These are phyloP conservation scores for Mallotus repandus DNA, from an alignment of 441 rosid genomes.

Conservation along the genomic window DNA sequence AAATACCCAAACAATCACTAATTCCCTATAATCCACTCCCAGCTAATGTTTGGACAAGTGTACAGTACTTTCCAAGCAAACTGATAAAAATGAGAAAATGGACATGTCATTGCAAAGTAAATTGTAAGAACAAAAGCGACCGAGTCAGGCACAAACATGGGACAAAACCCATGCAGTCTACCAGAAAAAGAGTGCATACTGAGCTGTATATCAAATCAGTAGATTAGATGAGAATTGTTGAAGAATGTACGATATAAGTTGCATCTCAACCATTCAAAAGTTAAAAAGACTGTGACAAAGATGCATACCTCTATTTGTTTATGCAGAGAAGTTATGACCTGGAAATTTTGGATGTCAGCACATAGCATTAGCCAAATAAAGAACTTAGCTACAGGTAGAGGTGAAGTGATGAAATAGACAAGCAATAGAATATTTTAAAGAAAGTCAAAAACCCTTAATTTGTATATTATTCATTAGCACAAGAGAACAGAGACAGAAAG, in stretches of 20 bases:
- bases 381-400: too few species aligned
- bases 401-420: too few species aligned
- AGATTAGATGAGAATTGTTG: background rate
- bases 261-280: background rate
- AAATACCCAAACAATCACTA: background rate
- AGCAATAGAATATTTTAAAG: too few species aligned
- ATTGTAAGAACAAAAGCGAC: background rate
- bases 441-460: background rate
- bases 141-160: background rate
- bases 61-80: too few species aligned
- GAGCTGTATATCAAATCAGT: background rate
- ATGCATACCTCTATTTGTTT: constrained; percentile 46
- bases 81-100: too few species aligned
- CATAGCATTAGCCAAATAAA: constrained; percentile 1
- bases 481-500: background rate
- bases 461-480: background rate
- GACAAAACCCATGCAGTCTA: background rate
- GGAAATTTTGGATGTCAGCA: constrained; percentile 23
- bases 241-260: too few species aligned
- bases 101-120: too few species aligned
- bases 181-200: background rate
- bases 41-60: background rate
- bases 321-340: constrained; percentile 63
- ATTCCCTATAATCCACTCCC: background rate
- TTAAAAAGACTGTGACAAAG: background rate